Conservation (phyloP, 257 asterid genomes). For the Eucommia ulmoides region DNA sequence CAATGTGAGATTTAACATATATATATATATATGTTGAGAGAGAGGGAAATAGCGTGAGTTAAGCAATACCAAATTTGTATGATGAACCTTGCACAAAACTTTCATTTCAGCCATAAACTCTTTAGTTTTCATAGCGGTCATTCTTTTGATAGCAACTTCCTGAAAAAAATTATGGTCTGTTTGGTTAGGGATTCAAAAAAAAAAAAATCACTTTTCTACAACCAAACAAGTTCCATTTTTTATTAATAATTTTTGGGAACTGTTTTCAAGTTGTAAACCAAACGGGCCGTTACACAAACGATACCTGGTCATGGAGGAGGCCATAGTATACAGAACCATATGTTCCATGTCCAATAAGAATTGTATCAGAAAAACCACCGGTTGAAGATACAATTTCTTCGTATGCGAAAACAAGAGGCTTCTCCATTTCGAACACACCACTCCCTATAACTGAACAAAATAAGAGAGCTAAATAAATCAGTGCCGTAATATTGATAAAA, state of each 20-base stretch:
- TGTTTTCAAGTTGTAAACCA: no score
- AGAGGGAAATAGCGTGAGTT: slow-evolving; percentile 7
- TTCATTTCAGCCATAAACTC: slow-evolving; percentile 92
- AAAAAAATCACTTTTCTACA: slow-evolving; percentile 4
- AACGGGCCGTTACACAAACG: neutral
- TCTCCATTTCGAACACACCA: slow-evolving; percentile 83
- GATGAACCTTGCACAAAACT: slow-evolving; percentile 96
- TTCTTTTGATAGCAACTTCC: slow-evolving; percentile 90
- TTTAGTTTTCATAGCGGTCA: slow-evolving; percentile 83
- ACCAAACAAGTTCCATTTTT: neutral
- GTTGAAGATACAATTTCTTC: slow-evolving; percentile 64
- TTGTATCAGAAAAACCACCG: slow-evolving; percentile 76
- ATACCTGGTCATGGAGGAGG: slow-evolving; percentile 82
- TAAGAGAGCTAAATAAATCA: slow-evolving; percentile 2
- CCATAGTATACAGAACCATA: slow-evolving; percentile 89
- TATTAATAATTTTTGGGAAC: no score
- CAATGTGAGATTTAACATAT: no score
- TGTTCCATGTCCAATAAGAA: slow-evolving; percentile 87
- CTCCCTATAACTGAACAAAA: slow-evolving; percentile 66
- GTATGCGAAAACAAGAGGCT: slow-evolving; percentile 62
- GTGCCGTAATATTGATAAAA: no score
- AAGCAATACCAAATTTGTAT: slow-evolving; percentile 74
- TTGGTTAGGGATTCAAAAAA: no score
- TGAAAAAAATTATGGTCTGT: slow-evolving; percentile 16
- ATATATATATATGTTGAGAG: no score